Conservation (phyloP, 176 grass and related monocot genomes). For the Cenchrus americanus region DNA sequence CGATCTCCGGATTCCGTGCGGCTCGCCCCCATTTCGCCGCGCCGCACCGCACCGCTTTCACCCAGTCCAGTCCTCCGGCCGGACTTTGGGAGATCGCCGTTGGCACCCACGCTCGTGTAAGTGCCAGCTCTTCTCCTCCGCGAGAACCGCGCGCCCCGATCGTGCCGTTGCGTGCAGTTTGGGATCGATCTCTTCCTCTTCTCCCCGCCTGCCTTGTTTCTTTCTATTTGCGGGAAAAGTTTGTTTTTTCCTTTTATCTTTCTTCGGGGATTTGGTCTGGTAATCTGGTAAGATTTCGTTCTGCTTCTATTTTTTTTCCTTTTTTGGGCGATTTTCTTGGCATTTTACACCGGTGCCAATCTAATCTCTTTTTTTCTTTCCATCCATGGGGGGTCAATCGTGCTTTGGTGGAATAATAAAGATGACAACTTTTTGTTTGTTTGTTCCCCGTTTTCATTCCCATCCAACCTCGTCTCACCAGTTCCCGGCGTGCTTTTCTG, state of each 20-base stretch:
- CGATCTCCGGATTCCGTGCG: not conserved
- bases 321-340: not conserved
- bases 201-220: not conserved
- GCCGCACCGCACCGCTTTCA: not conserved
- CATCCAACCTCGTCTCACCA: not conserved
- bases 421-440: not conserved
- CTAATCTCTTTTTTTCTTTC: not conserved
- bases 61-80: too few species aligned
- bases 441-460: not conserved
- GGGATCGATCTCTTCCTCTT: not conserved
- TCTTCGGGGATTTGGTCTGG: conserved; percentile 3
- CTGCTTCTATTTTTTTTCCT: not conserved
- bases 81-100: not conserved
- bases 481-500: not conserved
- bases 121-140: not conserved
- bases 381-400: not conserved
- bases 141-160: not conserved
- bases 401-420: not conserved
- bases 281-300: not conserved
- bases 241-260: not conserved
- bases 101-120: not conserved
- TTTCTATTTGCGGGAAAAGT: conserved; percentile 11
- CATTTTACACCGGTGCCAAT: not conserved
- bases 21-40: not conserved
- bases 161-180: not conserved